Percentiles rank a stretch among this genome's conserved stretches.
Evolutionary conservation across 768 basidiomycete genomes (phyloP).

Genomic region (Phallus indusiatus): DNA sequence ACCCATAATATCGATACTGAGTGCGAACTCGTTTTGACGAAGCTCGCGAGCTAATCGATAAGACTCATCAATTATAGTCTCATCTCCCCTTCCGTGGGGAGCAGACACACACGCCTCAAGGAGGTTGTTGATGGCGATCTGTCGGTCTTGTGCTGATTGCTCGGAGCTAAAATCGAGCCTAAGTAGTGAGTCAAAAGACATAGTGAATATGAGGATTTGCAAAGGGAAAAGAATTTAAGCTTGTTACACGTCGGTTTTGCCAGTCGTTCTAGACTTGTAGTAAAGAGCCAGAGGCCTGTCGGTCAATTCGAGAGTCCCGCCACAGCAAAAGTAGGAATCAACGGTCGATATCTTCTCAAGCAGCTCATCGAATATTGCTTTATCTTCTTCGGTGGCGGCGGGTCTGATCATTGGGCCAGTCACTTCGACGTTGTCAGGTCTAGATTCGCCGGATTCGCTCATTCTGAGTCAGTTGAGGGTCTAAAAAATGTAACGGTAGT

Average conservation of each 20-base stretch:
- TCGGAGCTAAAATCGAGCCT: not conserved
- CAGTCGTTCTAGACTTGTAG: no score
- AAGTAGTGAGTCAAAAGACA: no score
- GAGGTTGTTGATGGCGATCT: conserved; percentile 14
- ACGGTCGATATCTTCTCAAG: not conserved
- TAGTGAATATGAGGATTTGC: no score
- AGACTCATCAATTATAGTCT: conserved; percentile 33
- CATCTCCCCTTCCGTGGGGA: conserved; percentile 27
- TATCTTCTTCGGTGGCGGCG: not conserved
- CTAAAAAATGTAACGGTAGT: no score
- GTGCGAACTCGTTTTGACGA: conserved; percentile 26
- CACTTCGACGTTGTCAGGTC: no score
- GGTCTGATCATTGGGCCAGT: no score
- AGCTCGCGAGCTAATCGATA: conserved; percentile 42
- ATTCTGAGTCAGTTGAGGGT: no score
- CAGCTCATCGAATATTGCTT: not conserved
- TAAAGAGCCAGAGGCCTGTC: not conserved
- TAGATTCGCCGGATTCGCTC: no score
- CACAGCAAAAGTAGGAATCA: conserved; percentile 3
- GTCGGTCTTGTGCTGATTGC: not conserved
- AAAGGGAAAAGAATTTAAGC: no score
- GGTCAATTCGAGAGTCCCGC: not conserved
- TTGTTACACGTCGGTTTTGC: no score
- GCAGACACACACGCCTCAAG: conserved; percentile 29
- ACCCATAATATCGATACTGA: conserved; percentile 21